Conservation (phyloP, 192 early-diverging fungal species). For the Chytriomyces confervae region DNA sequence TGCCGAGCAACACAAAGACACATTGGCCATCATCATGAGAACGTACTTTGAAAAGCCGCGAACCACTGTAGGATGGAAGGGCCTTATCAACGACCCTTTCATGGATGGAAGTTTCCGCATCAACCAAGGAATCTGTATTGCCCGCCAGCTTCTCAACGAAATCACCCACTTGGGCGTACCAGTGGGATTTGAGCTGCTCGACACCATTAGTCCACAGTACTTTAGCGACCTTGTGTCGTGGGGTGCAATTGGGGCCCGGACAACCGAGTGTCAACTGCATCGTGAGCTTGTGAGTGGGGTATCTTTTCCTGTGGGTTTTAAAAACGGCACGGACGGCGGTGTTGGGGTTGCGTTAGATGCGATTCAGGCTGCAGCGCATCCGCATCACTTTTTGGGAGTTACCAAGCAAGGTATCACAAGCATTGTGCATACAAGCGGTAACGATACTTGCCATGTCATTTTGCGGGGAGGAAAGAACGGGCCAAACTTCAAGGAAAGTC, state of each 20-base stretch:
- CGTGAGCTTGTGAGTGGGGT: slow-evolving; percentile 91
- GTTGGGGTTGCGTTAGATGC: slow-evolving; percentile 88
- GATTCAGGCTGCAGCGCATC: slow-evolving; percentile 80
- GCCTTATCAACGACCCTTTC: slow-evolving; percentile 73
- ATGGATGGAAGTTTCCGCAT: slow-evolving; percentile 80
- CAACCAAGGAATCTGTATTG: slow-evolving; percentile 91
- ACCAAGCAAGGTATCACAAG: slow-evolving; percentile 91
- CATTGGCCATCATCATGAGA: slow-evolving; percentile 90
- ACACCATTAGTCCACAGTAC: slow-evolving; percentile 96
- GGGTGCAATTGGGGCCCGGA: slow-evolving; percentile 96
- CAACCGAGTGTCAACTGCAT: slow-evolving; percentile 93
- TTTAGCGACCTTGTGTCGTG: slow-evolving; percentile 90
- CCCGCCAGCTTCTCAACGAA: slow-evolving; percentile 74
- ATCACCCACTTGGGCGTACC: slow-evolving; percentile 80
- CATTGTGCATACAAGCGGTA: slow-evolving; percentile 88
- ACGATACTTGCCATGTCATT: slow-evolving; percentile 86
- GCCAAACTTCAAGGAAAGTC: slow-evolving; percentile 81
- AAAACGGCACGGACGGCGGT: slow-evolving; percentile 93
- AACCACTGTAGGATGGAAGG: slow-evolving; percentile 95
- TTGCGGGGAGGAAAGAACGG: slow-evolving; percentile 87
- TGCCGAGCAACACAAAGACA: slow-evolving; percentile 38
- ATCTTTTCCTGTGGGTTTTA: slow-evolving; percentile 95
- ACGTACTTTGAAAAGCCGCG: slow-evolving; percentile 98
- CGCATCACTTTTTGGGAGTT: slow-evolving; percentile 91
- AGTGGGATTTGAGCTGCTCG: slow-evolving; percentile 85